Evolutionary conservation across 768 basidiomycete genomes (phyloP), one percentile per base, ranked within the genome.

Genomic region (Tricholoma matsutake): DNA sequence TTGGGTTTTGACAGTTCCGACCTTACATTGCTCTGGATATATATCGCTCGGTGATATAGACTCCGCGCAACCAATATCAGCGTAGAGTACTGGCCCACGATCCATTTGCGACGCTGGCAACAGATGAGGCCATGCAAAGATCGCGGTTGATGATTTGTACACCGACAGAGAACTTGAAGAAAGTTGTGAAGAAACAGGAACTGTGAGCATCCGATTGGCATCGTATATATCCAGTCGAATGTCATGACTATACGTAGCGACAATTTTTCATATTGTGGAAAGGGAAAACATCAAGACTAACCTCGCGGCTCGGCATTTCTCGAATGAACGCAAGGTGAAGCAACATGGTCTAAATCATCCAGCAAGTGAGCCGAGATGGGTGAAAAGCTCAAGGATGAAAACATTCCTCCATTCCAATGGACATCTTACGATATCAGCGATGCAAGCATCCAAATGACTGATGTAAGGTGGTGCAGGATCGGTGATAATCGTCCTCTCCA

Each of bases 111-210:
- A 82, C 25, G 78, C 76, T 63, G 78, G 72, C 64, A 74, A 71
- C 61, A 82, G 75, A 59, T 68, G 72, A n/a, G 79, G 79, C 81
- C 81, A 83, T 67, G 75, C 72, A 68, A 75, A 83, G 51, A 79
- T 77, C 61, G 81, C 76, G 58, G 75, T 79, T 52, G 77, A 73
- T 51, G 77, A 74, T 66, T 77, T 75, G 69, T 79, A 79, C 55
- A 79, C 73, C 22, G 77, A 76, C 57, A 80, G 70, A 53, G n/a
- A 32, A 25, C 22, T 25, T 25, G 22, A 25, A 53, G 28, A 9
- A 31, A 8, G 29, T 4, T 31, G 29, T 9, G 51, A 32, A 18
- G 49, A 29, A 29, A 20, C 22, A 47, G 49, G 49, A 7, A 29
- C 13, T 8, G 31, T 32, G 8, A 31, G 29, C 7, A 31, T 53